Evolutionary conservation across 129 eudicot genomes (phyloP).

Genomic region (Apium graveolens): DNA sequence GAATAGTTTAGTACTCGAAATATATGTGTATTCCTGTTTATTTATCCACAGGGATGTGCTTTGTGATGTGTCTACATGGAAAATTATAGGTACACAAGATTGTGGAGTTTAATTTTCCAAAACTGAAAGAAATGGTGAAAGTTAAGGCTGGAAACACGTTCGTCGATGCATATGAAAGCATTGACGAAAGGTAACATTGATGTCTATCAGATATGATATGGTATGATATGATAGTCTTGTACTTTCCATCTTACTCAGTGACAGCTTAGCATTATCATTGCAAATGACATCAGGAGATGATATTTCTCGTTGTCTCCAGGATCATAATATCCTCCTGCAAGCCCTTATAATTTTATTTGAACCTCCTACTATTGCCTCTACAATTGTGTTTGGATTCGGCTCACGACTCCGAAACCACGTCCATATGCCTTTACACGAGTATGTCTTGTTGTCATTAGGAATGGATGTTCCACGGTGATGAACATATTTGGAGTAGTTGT

Average conservation of each 20-base stretch:
- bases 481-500: conserved; percentile 63
- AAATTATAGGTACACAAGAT: not conserved
- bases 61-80: not conserved
- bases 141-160: not conserved
- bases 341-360: conserved; percentile 64
- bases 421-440: conserved; percentile 65
- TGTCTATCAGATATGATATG: too few species aligned
- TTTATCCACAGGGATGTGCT: not conserved
- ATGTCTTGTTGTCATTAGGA: conserved; percentile 38
- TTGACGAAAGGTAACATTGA: too few species aligned
- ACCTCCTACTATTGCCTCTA: conserved; percentile 91
- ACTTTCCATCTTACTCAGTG: too few species aligned
- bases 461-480: conserved; percentile 92
- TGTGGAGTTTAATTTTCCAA: not conserved
- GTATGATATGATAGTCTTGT: too few species aligned
- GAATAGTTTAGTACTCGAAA: not conserved
- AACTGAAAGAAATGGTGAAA: not conserved
- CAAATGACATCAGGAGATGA: too few species aligned
- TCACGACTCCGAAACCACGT: conserved; percentile 36
- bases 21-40: not conserved
- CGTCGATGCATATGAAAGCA: not conserved
- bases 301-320: too few species aligned
- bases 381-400: conserved; percentile 59
- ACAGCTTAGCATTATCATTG: too few species aligned
- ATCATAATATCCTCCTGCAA: too few species aligned